Percentiles rank a stretch among this genome's conserved stretches.
Evolutionary conservation across 2,329 filamentous ascomycete genomes (phyloP).

Genomic region (Aspergillus alliaceus): DNA sequence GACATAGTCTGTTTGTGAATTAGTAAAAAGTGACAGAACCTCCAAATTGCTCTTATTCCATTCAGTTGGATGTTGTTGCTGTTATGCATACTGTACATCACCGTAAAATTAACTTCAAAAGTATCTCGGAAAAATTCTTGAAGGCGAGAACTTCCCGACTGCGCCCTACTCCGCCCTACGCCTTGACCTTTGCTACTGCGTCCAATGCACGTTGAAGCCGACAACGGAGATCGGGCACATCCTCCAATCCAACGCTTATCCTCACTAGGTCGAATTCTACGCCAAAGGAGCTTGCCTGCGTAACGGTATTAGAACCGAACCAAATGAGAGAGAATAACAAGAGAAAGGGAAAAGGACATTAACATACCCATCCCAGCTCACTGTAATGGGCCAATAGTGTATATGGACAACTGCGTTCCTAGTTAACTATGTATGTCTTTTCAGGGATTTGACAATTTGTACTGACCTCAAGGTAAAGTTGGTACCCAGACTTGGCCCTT

Average conservation of each 20-base stretch:
- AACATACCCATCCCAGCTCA: slow-evolving; percentile 82
- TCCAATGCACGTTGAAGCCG: slow-evolving; percentile 70
- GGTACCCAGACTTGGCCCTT: slow-evolving; percentile 91
- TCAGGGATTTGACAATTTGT: background rate
- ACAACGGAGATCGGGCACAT: slow-evolving; percentile 62
- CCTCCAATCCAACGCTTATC: slow-evolving; percentile 87
- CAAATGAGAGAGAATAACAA: background rate
- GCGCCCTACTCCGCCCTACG: slow-evolving; percentile 42
- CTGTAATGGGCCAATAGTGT: slow-evolving; percentile 87
- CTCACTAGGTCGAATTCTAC: slow-evolving; percentile 79
- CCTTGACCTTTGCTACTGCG: slow-evolving; percentile 43
- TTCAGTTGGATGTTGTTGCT: background rate
- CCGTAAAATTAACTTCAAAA: background rate
- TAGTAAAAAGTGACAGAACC: background rate
- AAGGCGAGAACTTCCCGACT: no score
- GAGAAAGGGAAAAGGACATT: background rate
- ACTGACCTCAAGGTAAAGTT: slow-evolving; percentile 81
- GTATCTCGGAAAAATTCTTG: slow-evolving; percentile 52
- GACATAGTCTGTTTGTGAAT: background rate
- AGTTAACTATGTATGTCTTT: background rate
- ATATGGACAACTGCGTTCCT: slow-evolving; percentile 70
- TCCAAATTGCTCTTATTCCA: background rate
- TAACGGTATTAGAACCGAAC: background rate
- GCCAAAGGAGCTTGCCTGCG: slow-evolving; percentile 69
- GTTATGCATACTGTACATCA: background rate